Conservation (phyloP, 2,329 filamentous ascomycete genomes). For the Calonectria ilicicola region DNA sequence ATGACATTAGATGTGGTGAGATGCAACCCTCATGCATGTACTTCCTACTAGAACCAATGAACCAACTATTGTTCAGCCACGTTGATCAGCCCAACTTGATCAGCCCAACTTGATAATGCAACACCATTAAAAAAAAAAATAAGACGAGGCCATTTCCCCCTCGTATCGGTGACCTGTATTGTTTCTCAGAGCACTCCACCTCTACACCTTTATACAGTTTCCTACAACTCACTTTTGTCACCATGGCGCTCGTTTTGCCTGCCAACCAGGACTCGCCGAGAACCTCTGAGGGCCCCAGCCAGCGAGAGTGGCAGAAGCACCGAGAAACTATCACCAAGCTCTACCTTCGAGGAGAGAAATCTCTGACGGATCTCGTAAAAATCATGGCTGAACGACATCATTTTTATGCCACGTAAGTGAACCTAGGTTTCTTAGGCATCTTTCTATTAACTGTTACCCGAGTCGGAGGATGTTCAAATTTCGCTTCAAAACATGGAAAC, state of each 20-base stretch:
- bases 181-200: neutral
- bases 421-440: too few species aligned
- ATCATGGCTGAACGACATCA: constrained; percentile 1
- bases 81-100: neutral
- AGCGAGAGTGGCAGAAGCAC: neutral
- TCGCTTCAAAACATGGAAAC: constrained; percentile 15
- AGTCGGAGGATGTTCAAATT: constrained; percentile 21
- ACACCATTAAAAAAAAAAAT: neutral
- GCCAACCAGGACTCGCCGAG: neutral
- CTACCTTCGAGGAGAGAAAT: neutral
- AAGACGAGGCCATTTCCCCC: neutral
- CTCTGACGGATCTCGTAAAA: neutral
- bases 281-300: neutral
- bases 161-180: neutral
- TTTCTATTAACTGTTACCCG: neutral
- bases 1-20: neutral
- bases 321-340: neutral
- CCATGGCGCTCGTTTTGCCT: neutral
- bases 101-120: neutral
- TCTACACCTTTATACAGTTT: neutral
- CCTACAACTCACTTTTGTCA: neutral
- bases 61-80: neutral
- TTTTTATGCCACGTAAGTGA: constrained; percentile 6
- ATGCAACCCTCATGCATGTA: neutral
- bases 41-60: neutral